Conservation (phyloP, 192 early-diverging fungal genomes). For the Coemansia sp. region DNA sequence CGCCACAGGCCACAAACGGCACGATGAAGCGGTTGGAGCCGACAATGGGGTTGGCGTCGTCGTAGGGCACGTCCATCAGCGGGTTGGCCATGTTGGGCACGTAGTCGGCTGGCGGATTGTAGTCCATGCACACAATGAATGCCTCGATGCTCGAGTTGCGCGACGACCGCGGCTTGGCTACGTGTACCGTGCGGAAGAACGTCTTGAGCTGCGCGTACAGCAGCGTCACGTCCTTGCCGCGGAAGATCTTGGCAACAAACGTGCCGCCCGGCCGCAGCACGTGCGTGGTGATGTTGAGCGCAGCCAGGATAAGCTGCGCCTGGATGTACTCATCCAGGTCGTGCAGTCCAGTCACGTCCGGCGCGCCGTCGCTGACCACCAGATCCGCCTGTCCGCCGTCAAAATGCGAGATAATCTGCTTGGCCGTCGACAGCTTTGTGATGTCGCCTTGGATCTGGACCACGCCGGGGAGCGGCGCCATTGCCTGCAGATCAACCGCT, state of each 20-base stretch:
- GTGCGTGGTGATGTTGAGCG: conserved; percentile 95
- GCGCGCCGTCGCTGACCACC: conserved; percentile 94
- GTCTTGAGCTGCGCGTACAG: conserved; percentile 86
- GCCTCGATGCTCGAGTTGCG: conserved; percentile 92
- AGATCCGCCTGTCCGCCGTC: conserved; percentile 84
- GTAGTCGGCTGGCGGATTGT: conserved; percentile 78
- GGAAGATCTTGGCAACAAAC: conserved; percentile 98
- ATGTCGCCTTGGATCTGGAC: conserved; percentile 97
- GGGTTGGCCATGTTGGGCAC: conserved; percentile 88
- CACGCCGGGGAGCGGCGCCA: conserved; percentile 93
- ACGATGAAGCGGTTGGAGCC: conserved; percentile 76
- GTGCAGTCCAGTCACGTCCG: conserved; percentile 95
- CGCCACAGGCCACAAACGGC: conserved; percentile 90
- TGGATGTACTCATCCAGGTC: conserved; percentile 99
- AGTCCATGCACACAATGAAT: conserved; percentile 90
- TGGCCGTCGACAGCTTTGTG: conserved; percentile 88
- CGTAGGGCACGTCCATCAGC: conserved; percentile 76
- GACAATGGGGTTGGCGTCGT: conserved; percentile 59
- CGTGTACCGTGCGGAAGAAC: conserved; percentile 88
- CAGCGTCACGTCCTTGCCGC: conserved; percentile 89
- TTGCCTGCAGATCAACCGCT: conserved; percentile 92
- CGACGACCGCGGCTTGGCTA: conserved; percentile 89
- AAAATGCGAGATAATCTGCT: conserved; percentile 86
- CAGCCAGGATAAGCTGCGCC: conserved; percentile 90
- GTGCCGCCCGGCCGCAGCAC: conserved; percentile 85